Evolutionary conservation across 768 basidiomycete species (phyloP).

Genomic region (Psilocybe sp.): DNA sequence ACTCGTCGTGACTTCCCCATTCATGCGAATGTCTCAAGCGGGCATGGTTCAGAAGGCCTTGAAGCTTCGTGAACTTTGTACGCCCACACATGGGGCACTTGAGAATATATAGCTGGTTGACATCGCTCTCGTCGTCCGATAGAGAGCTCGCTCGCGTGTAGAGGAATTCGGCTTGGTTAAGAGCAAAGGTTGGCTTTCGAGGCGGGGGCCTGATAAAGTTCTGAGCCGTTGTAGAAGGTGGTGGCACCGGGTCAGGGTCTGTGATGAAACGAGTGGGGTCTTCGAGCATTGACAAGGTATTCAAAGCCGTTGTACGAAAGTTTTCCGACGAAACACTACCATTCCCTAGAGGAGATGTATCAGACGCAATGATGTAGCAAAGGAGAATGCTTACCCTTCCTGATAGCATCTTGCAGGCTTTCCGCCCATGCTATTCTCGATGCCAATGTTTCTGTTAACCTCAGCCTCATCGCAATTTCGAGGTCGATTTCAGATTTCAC

Average conservation of each 20-base stretch:
- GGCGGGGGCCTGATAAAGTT: slow-evolving; percentile 16
- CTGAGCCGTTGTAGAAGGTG: slow-evolving; percentile 9
- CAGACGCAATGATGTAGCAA: neutral
- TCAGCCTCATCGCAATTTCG: slow-evolving; percentile 43
- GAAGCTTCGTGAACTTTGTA: slow-evolving; percentile 45
- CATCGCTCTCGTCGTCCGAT: slow-evolving; percentile 15
- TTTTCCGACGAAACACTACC: slow-evolving; percentile 21
- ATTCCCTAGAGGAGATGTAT: slow-evolving; percentile 1
- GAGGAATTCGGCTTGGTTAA: slow-evolving; percentile 29
- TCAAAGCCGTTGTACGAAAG: slow-evolving; percentile 39
- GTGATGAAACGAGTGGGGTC: slow-evolving; percentile 36
- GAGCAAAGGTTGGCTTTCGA: slow-evolving; percentile 6
- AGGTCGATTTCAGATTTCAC: slow-evolving; percentile 38
- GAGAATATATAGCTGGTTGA: slow-evolving; percentile 32
- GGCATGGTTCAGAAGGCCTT: slow-evolving; percentile 54
- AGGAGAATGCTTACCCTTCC: slow-evolving; percentile 21
- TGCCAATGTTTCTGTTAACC: slow-evolving; percentile 38
- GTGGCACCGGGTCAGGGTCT: slow-evolving; percentile 25
- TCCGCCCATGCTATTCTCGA: slow-evolving; percentile 48
- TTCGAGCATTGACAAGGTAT: slow-evolving; percentile 38
- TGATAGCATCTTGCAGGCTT: slow-evolving; percentile 36
- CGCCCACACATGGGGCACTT: slow-evolving; percentile 45
- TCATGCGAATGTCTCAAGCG: slow-evolving; percentile 46
- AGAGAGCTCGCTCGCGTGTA: slow-evolving; percentile 34
- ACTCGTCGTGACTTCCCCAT: slow-evolving; percentile 57